Conservation (phyloP, 495 filamentous ascomycete species). For the Aspergillus bridgeri region DNA sequence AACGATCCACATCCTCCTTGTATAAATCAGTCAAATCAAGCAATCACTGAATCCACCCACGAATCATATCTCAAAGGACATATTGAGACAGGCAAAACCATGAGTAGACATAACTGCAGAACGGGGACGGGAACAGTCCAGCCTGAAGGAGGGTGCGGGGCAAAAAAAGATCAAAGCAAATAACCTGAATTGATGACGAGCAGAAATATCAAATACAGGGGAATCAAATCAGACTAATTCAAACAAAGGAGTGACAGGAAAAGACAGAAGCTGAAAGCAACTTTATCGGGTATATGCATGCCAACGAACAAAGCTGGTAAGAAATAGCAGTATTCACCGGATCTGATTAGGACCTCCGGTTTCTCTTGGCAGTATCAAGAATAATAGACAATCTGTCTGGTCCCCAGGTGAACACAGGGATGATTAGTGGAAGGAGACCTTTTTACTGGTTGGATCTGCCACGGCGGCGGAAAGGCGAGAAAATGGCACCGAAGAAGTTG, state of each 20-base stretch:
- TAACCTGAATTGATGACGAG: slow-evolving; percentile 11
- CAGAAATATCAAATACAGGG: slow-evolving; percentile 39
- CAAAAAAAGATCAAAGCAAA: slow-evolving; percentile 26
- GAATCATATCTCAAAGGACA: background rate
- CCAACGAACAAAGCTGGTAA: slow-evolving; percentile 32
- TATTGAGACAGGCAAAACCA: slow-evolving; percentile 18
- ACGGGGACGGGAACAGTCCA: slow-evolving; percentile 2
- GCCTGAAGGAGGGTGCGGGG: slow-evolving; percentile 20
- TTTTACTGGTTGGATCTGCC: slow-evolving; percentile 31
- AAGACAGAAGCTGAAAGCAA: slow-evolving; percentile 9
- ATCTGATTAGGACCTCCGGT: slow-evolving; percentile 20
- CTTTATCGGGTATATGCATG: slow-evolving; percentile 27
- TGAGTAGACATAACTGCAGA: slow-evolving; percentile 9
- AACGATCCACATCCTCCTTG: background rate
- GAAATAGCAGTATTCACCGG: slow-evolving; percentile 26
- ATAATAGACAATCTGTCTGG: slow-evolving; percentile 11
- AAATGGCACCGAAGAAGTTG: slow-evolving; percentile 40
- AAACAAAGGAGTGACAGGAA: slow-evolving; percentile 25
- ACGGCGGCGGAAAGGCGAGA: slow-evolving; percentile 41
- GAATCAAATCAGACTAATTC: slow-evolving; percentile 27
- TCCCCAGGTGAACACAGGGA: background rate
- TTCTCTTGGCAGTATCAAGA: slow-evolving; percentile 32
- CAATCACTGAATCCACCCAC: background rate
- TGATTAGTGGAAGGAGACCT: background rate
- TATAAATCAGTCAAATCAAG: background rate